Base-by-base conservation (phyloP, 495 filamentous ascomycete genomes). In the Hypoxylon fragiforme region DNA sequence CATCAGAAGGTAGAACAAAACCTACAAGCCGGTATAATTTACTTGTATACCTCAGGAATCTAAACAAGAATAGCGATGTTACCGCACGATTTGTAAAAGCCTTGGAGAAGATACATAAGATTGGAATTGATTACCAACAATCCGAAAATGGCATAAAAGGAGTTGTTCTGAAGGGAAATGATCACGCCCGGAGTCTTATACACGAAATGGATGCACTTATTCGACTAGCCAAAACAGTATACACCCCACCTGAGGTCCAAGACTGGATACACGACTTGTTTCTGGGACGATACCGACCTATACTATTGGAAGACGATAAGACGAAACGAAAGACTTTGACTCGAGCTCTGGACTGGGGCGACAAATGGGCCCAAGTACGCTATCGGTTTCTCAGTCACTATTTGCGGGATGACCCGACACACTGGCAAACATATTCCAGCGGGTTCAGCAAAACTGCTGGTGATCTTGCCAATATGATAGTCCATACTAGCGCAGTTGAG, bases 351-450 rank as follows among this genome's bases (percentile, higher is more conserved):
- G 18, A 12, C 0, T 55, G 44, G 44, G 37, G n/a, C 21, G 44
- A 48, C 2, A 48, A 16, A 1, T 55, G 52, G 52, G 21, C 21
- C 7, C 15, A 50, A 44, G 45, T 50, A 3, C 45, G 45, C 22
- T 57, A 38, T 26, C 39, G 45, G 21, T 50, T 34, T 35, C 5
- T 57, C 0, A 44, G 44, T 15, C 45, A 57, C 16, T 44, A 44
- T 20, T 16, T 57, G n/a, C 45, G 53, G 24, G 53, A 57, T 7
- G 45, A 57, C 24, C 53, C 53, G 16, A 24, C 14, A 3, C 18
- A 21, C n/a, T 45, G 35, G 41, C 1, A 8, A 2, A 13, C 3
- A 7, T 34, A 34, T 12, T 3, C 3, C 5, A 7, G 3, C 3
- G 31, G 31, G 31, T 34, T 34, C 31, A 7, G 3, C 12, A 30